Conservation (phyloP, 2,329 filamentous ascomycete species). For the Madurella fahalii region DNA sequence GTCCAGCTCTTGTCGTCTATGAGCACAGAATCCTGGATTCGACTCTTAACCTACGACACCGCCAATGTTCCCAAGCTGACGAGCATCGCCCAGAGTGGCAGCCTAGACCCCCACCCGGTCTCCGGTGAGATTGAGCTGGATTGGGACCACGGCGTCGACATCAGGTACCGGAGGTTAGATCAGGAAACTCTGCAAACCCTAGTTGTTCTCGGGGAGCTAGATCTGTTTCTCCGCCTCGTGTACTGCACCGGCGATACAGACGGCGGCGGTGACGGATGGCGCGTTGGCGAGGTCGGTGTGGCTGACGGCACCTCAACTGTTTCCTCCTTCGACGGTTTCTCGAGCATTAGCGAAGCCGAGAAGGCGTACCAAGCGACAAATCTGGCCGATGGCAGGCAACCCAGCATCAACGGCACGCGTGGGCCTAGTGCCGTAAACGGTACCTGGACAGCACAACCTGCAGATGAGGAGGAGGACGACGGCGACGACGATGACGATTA, state of each 20-base stretch:
- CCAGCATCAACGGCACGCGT: slow-evolving; percentile 13
- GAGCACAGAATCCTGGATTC: slow-evolving; percentile 65
- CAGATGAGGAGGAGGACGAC: slow-evolving; percentile 37
- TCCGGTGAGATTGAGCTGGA: slow-evolving; percentile 77
- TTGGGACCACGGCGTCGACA: slow-evolving; percentile 59
- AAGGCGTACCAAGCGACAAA: slow-evolving; percentile 41
- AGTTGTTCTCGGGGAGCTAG: slow-evolving; percentile 55
- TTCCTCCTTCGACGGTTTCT: slow-evolving; percentile 46
- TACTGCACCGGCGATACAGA: slow-evolving; percentile 65
- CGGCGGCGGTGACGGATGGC: slow-evolving; percentile 62
- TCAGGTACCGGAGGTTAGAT: slow-evolving; percentile 65
- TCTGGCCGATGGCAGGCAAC: slow-evolving; percentile 1
- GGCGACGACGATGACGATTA: slow-evolving; percentile 74
- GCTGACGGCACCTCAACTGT: slow-evolving; percentile 57
- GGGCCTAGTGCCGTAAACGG: slow-evolving; percentile 7
- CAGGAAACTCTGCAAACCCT: slow-evolving; percentile 69
- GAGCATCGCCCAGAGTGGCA: slow-evolving; percentile 57
- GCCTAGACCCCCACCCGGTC: slow-evolving; percentile 73
- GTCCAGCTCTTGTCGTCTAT: slow-evolving; percentile 60
- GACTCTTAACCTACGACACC: slow-evolving; percentile 65
- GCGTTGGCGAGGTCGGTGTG: slow-evolving; percentile 64
- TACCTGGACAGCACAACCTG: slow-evolving; percentile 21
- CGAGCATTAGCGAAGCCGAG: slow-evolving; percentile 58
- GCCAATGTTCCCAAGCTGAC: slow-evolving; percentile 53
- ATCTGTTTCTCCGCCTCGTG: slow-evolving; percentile 61